phyloP scores from a whole-genome alignment of 192 early-diverging fungal genomes.

The Funneliformis mosseae region DNA sequence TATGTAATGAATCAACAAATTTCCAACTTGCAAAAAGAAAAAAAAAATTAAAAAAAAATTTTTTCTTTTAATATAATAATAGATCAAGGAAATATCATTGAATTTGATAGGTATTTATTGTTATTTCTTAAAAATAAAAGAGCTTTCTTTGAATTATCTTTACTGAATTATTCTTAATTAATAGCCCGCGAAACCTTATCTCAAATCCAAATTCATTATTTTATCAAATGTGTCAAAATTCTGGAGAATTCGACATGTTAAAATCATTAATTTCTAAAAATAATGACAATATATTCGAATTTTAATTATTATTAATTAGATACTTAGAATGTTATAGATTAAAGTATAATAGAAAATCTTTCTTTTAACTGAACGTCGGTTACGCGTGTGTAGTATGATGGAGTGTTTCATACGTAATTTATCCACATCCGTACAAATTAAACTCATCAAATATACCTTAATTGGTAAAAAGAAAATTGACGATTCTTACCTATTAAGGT shows the following conservation, averaged over 20 bases:
- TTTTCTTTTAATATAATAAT: neutral
- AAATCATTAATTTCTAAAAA: conserved; percentile 9
- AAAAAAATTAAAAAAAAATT: neutral
- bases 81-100: conserved; percentile 76
- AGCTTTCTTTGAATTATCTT: neutral
- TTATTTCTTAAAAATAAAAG: neutral
- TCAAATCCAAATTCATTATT: conserved; percentile 65
- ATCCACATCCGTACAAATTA: too few relatives aligned
- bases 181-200: conserved; percentile 68
- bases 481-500: too few relatives aligned
- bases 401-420: too few relatives aligned
- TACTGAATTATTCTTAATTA: conserved; percentile 12
- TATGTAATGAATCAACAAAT: neutral
- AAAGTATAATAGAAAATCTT: too few relatives aligned
- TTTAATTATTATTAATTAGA: neutral
- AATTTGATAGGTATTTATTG: conserved; percentile 62
- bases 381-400: too few relatives aligned
- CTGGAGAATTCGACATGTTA: conserved; percentile 83
- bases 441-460: too few relatives aligned
- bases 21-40: neutral
- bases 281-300: neutral
- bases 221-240: conserved; percentile 75
- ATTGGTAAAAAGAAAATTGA: too few relatives aligned
- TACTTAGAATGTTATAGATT: too few relatives aligned
- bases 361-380: too few relatives aligned